These are phyloP conservation scores for Teunomyces kruisii DNA, from an alignment of 805 yeast species.

Conservation along the genomic window DNA sequence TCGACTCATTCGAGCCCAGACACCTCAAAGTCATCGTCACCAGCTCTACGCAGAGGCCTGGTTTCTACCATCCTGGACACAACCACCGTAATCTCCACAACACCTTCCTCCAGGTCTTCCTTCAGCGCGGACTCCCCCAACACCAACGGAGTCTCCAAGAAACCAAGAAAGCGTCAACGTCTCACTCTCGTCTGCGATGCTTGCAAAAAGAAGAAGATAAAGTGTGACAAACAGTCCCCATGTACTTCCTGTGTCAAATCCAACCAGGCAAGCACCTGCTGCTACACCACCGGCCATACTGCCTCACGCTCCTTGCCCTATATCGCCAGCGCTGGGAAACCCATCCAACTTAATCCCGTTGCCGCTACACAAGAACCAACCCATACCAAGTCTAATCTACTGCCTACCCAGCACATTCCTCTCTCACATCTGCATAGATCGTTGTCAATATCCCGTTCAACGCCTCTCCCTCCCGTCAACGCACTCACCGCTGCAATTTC, in stretches of 20 bases:
- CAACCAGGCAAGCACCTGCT: slow-evolving; percentile 6
- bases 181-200: slow-evolving; percentile 19
- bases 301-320: slow-evolving; percentile 5
- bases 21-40: background rate
- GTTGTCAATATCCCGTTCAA: background rate
- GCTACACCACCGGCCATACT: slow-evolving; percentile 3
- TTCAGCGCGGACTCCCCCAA: background rate
- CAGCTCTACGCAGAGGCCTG: background rate
- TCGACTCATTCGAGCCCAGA: background rate
- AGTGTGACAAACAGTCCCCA: slow-evolving; percentile 23
- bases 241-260: slow-evolving; percentile 14
- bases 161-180: slow-evolving; percentile 9
- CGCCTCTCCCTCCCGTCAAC: background rate
- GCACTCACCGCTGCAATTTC: background rate
- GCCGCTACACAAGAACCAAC: background rate
- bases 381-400: background rate
- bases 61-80: background rate
- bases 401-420: background rate
- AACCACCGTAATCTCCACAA: background rate
- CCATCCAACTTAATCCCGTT: background rate
- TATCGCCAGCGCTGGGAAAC: slow-evolving; percentile 2
- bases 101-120: background rate
- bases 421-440: background rate
- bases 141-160: background rate
- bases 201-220: slow-evolving; percentile 22